Base-by-base conservation (phyloP, 108 stramenopile genomes). In the Epipyxis sp. region DNA sequence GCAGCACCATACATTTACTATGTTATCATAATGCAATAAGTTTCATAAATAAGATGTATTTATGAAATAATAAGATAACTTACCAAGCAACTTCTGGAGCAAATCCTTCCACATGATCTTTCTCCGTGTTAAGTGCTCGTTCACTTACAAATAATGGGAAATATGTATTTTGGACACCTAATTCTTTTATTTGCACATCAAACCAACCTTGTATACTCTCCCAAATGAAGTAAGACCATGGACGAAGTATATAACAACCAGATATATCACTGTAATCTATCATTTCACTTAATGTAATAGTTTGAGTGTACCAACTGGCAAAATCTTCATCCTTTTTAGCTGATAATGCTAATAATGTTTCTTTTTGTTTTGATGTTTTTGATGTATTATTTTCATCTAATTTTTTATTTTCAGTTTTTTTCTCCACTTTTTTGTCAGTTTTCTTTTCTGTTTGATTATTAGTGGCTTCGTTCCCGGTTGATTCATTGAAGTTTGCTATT, bases 91-190 rank as follows among this genome's bases (percentile, higher is more conserved):
- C 94, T 81, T 99, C 98, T 29, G 96, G 95, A 0, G 98, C 97
- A 65, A 99, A 99, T 13, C 95, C 98, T 88, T 97, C 98, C 39
- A 99, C 94, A 82, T 99, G 98, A 82, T 97, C 97, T 87, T 97
- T 94, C 81, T 99, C 98, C 76, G 92, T 90, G 61, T 96, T 94
- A 62, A 99, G 82, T 32, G 94, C 93, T 76, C 90, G 89, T 82
- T 90, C 80, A 39, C 91, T 87, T 16, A 99, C 96, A 84, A 99
- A 97, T 82, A 99, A 85, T 41, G 98, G 98, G 77, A 99, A 99
- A 88, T 99, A 98, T 61, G 91, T 86, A 84, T 97, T 97, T 80
- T 97, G 90, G 2, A 98, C 95, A 69, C 88, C 71, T 42, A 46
- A 37, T 79, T 81, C 67, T 81, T 88, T 88, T 45, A 89, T 89